Evolutionary conservation across 768 basidiomycete genomes (phyloP).

Genomic region (Ephemerocybe angulata): DNA sequence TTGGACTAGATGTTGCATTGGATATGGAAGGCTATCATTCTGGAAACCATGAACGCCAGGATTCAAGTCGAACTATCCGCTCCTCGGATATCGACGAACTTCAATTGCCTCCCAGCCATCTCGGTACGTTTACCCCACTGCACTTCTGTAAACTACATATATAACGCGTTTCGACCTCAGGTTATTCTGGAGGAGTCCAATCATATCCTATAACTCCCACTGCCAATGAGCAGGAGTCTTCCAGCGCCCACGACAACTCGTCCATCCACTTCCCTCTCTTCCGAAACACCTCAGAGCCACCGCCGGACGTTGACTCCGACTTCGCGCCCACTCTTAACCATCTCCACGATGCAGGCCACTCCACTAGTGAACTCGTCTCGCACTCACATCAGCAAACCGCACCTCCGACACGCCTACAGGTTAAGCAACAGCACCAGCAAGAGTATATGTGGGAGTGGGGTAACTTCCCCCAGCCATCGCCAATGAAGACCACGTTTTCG

Average conservation of each 20-base stretch:
- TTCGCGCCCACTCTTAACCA: conserved; percentile 10
- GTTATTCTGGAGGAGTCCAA: not conserved
- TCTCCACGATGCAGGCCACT: conserved; percentile 4
- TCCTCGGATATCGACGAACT: conserved; percentile 21
- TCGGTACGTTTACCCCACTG: not conserved
- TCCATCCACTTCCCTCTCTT: conserved; percentile 27
- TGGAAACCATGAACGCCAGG: conserved; percentile 30
- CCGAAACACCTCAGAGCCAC: conserved; percentile 61
- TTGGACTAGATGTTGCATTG: conserved; percentile 61
- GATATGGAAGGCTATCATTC: conserved; percentile 83
- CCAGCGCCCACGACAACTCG: conserved; percentile 14
- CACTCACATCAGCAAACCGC: conserved; percentile 3
- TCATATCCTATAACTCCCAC: conserved; percentile 10
- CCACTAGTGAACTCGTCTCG: not conserved
- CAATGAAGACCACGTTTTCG: conserved; percentile 51
- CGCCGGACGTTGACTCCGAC: conserved; percentile 36
- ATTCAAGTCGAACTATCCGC: conserved; percentile 39
- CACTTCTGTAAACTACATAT: no score
- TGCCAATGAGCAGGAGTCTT: conserved; percentile 18
- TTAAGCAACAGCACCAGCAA: conserved; percentile 29
- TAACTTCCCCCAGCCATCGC: conserved; percentile 78
- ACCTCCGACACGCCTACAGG: conserved; percentile 3
- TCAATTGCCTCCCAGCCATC: conserved; percentile 16
- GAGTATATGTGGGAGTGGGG: conserved; percentile 97
- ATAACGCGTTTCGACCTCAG: no score